Conservation (phyloP, 306 rosid genomes). For the Nissolia schottii region DNA sequence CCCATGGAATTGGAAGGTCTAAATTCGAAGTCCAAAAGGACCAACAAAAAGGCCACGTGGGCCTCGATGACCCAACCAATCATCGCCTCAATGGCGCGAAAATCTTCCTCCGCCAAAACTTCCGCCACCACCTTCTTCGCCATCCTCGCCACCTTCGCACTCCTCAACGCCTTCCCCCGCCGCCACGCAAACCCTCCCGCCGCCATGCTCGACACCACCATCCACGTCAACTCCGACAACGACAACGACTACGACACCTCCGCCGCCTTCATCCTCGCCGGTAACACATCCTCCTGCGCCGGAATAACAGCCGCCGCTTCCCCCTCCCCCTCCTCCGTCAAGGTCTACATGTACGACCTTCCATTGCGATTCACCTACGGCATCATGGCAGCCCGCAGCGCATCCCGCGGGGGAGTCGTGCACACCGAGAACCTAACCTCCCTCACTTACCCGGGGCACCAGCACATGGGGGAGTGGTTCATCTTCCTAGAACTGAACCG, state of each 20-base stretch:
- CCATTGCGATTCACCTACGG: slow-evolving; percentile 70
- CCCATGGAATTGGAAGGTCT: background rate
- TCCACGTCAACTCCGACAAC: background rate
- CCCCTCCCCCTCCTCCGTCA: slow-evolving; percentile 15
- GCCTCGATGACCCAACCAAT: background rate
- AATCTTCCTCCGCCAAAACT: slow-evolving; percentile 50
- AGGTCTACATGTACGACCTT: slow-evolving; percentile 58
- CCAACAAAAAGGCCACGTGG: background rate
- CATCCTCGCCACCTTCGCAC: slow-evolving; percentile 43
- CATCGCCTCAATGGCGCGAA: slow-evolving; percentile 42
- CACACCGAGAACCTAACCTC: background rate
- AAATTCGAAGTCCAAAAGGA: background rate
- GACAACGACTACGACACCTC: background rate
- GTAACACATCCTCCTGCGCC: background rate
- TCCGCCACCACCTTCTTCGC: slow-evolving; percentile 33
- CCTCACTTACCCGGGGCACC: slow-evolving; percentile 87
- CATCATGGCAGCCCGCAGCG: slow-evolving; percentile 47
- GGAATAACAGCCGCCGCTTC: background rate
- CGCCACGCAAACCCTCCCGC: background rate
- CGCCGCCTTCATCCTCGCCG: slow-evolving; percentile 19
- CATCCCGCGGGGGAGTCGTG: slow-evolving; percentile 55
- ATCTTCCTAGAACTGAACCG: slow-evolving; percentile 56
- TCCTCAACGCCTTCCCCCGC: slow-evolving; percentile 25
- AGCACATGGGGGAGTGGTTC: slow-evolving; percentile 98
- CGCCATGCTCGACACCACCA: slow-evolving; percentile 23